Evolutionary conservation across 371 early-diverging fungal species (phyloP).

Genomic region (Synchytrium microbalum): DNA sequence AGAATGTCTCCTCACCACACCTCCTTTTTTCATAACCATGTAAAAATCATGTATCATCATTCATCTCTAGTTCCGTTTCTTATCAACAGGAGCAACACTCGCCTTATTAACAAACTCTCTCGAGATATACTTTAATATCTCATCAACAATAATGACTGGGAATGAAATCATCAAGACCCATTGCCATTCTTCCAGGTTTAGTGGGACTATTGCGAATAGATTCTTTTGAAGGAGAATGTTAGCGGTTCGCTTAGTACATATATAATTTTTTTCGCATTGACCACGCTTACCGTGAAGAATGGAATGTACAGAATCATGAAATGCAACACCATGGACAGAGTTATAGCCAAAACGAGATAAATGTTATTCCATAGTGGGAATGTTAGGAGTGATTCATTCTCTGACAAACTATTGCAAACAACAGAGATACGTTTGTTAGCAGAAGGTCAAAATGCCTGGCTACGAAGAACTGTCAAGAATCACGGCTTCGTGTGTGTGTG

Average conservation of each 20-base stretch:
- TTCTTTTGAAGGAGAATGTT: too few species aligned
- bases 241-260: too few species aligned
- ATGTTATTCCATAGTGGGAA: slow-evolving; percentile 85
- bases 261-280: too few species aligned
- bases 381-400: slow-evolving; percentile 86
- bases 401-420: slow-evolving; percentile 50
- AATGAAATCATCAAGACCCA: slow-evolving; percentile 79
- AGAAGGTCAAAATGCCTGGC: too few species aligned
- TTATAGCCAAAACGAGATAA: slow-evolving; percentile 76
- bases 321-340: slow-evolving; percentile 84
- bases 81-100: neutral
- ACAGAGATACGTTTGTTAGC: slow-evolving; percentile 8
- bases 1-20: too few species aligned
- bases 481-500: too few species aligned
- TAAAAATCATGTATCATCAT: too few species aligned
- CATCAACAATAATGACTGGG: slow-evolving; percentile 90
- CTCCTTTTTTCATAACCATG: too few species aligned
- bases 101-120: slow-evolving; percentile 27
- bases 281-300: slow-evolving; percentile 62
- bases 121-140: slow-evolving; percentile 76
- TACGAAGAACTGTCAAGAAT: too few species aligned
- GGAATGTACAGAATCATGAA: slow-evolving; percentile 89
- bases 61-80: neutral
- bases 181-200: slow-evolving; percentile 83
- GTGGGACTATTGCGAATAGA: slow-evolving; percentile 77